These are phyloP conservation scores for Pisolithus marmoratus DNA, from an alignment of 768 basidiomycete genomes.

Conservation along the genomic window DNA sequence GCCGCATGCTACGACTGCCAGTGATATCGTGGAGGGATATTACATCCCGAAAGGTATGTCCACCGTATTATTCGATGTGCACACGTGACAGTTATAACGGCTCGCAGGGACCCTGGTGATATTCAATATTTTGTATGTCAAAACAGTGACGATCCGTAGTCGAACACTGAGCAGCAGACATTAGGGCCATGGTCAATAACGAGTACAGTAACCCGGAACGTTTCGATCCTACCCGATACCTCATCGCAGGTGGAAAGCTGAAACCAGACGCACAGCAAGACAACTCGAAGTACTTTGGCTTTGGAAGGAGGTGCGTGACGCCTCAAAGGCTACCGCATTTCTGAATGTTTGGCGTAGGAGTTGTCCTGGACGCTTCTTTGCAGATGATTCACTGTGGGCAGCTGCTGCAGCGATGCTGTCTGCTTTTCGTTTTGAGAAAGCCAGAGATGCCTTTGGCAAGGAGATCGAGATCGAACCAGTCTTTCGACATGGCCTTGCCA, in stretches of 20 bases:
- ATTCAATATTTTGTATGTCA: not conserved
- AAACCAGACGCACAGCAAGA: too few relatives aligned
- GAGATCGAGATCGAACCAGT: not conserved
- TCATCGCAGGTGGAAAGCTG: too few relatives aligned
- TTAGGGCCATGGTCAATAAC: slow-evolving; percentile 9
- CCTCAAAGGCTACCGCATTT: not conserved
- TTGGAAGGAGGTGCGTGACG: too few relatives aligned
- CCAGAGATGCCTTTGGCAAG: too few relatives aligned
- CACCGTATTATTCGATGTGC: not conserved
- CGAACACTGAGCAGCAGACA: not conserved
- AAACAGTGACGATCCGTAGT: too few relatives aligned
- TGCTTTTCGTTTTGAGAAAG: not conserved
- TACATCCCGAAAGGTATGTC: slow-evolving; percentile 18
- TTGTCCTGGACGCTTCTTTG: not conserved
- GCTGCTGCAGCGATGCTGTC: not conserved
- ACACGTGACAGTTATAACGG: not conserved
- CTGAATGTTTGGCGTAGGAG: not conserved
- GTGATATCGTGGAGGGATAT: slow-evolving; percentile 21
- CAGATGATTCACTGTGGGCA: not conserved
- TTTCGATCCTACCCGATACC: too few relatives aligned
- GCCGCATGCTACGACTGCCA: slow-evolving; percentile 15
- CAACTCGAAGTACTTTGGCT: too few relatives aligned
- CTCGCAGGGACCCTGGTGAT: not conserved
- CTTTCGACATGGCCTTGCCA: not conserved
- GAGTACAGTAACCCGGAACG: not conserved